Evolutionary conservation across 2,329 filamentous ascomycete genomes (phyloP), one percentile per base, ranked within the genome.

Genomic region (Fusarium proliferatum): DNA sequence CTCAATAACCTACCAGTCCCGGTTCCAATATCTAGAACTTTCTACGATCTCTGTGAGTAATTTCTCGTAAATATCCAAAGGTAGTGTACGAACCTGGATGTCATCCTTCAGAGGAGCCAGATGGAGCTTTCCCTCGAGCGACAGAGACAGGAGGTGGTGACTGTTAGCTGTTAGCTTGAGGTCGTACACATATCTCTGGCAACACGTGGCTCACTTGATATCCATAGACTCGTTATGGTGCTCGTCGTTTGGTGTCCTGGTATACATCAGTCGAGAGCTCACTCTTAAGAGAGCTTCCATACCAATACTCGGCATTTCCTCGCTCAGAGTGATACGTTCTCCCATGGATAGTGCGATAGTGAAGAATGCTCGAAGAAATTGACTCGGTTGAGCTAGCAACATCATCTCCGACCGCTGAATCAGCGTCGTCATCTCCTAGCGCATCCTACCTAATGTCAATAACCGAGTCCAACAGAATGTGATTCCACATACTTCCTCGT

Each of bases 1-100:
- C 2, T 2, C 1, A 2, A 3, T 19, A 5, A 46, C 71, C 17
- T 85, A 36, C 88, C 88, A 3, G 88, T 88, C 30, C 89, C 89
- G 5, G 88, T 90, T 48, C 88, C 86, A 13, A 89, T 80, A 65
- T 88, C 87, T 26, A 89, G 78, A 5, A 75, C 66, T 39, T 58
- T 75, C 72, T 74, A 6, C 0, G 21, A 7, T 0, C 4, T 6
- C 1, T 16, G 21, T 76, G 12, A 80, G 72, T 36, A 61, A 10
- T 65, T 15, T 9, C 1, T 5, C 10, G 12, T 5, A 6, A 12
- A 3, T 6, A 6, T 2, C 1, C 5, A 1, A 12, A 36, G 6
- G 3, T 8, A 3, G 2, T 11, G 9, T 0, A 34, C 58, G 3
- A 23, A 76, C 80, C 46, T 80, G 76, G 1, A 76, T 69, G 1